A percentile compares a stretch with the other conserved stretches of the same genome.
Evolutionary conservation across 1,139 yeast species (phyloP).

Genomic region (Saccharomyces hybrid): DNA sequence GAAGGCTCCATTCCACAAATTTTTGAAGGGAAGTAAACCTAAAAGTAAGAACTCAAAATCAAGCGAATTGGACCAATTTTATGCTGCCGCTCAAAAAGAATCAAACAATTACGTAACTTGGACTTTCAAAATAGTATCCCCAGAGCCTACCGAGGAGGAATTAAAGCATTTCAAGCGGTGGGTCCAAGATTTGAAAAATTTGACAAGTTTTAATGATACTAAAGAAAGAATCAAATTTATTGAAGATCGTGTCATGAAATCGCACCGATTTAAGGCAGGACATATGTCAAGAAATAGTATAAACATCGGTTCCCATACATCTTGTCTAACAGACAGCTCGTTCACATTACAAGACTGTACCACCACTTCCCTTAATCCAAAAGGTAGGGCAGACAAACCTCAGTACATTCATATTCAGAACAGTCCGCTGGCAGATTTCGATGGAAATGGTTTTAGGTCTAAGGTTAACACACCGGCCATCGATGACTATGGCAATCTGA

Average conservation of each 20-base stretch:
- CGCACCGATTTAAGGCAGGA: conserved; percentile 19
- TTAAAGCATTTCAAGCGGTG: conserved; percentile 38
- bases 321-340: conserved; percentile 1
- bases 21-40: background rate
- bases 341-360: conserved; percentile 3
- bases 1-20: background rate
- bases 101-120: conserved; percentile 18
- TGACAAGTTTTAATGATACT: conserved; percentile 33
- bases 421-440: conserved; percentile 9
- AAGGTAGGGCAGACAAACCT: conserved; percentile 16
- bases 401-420: conserved; percentile 24
- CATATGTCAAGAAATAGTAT: conserved; percentile 8
- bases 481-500: conserved; percentile 33
- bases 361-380: conserved; percentile 4
- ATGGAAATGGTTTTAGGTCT: conserved; percentile 13
- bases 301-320: conserved; percentile 11
- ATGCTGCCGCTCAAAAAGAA: conserved; percentile 35
- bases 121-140: conserved; percentile 23
- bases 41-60: background rate
- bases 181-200: conserved; percentile 39
- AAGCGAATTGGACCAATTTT: conserved; percentile 4
- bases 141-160: conserved; percentile 30
- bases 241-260: conserved; percentile 26
- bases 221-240: conserved; percentile 33
- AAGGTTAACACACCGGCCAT: conserved; percentile 31